Base-by-base conservation (phyloP, 768 basidiomycete species). In the Cystobasidium tubakii region DNA sequence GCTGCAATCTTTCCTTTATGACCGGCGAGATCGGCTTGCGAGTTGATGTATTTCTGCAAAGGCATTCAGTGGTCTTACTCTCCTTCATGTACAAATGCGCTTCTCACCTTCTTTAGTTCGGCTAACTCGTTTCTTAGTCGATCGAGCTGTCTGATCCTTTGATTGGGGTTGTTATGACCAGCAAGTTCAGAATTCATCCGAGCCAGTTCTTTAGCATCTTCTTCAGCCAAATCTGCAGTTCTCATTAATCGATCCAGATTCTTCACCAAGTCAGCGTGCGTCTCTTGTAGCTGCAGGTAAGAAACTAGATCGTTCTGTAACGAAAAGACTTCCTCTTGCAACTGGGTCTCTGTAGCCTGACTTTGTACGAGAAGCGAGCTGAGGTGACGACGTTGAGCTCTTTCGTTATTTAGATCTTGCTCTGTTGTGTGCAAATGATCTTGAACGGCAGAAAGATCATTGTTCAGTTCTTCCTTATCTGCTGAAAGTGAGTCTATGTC, bases 111-210 rank as follows among this genome's bases (percentile, higher is more conserved):
- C 81, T 91, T 92, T 4, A 86, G 84, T 70, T 91, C 88, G 1
- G 90, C 86, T 62, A 94, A 82, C 79, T 95, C 92, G 71, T 85
- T 83, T 42, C 92, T 85, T 66, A 96, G 87, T 67, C 87, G 85
- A 73, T 94, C 93, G 19, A 96, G 87, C 77, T 95, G 94, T 80
- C 87, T 84, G 77, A 96, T 92, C 74, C 87, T 86, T 81, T 95
- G 92, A 0, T 87, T 87, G 10, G 90, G 89, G 79, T 94, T 93
- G 39, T 85, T 84, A 79, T 94, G 92, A 0, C 90, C 87, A 21
- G 92, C 82, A 73, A 95, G 89, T 79, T 92, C 87, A 0, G 90
- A 89, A 76, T 94, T 94, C 82, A 91, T 89, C 78, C 84, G 85
- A 76, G 89, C 87, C 53, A 95, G 84, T n/a, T 84, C 83, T 44